Evolutionary conservation across 2,329 filamentous ascomycete genomes (phyloP), one percentile per base, ranked within the genome.

Genomic region (Clarireedia sp.): DNA sequence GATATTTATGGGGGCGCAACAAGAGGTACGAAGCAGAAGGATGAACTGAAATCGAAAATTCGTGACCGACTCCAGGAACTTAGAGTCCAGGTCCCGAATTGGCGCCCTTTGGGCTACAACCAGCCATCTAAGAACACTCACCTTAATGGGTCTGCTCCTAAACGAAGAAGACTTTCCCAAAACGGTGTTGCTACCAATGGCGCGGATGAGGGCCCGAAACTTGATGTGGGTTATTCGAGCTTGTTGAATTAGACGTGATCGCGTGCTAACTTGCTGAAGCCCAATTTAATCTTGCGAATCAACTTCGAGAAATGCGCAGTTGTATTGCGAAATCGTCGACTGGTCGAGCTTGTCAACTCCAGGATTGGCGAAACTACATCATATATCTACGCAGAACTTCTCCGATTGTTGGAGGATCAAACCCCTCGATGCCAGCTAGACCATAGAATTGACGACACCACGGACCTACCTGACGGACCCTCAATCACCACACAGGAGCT

Each of bases 251-350:
- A 44, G 45, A 50, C 41, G 47, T 40, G 24, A 52, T n/a, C 14
- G 33, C 45, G 58, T 63, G 61, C 67, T 69, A 62, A 69, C 61
- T 51, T 58, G 40, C 44, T 43, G 55, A 67, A 95, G 85, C 79
- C 82, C 49, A 80, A 87, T 56, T 75, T 90, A 60, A 78, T 91
- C 37, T 75, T 97, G 48, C 82, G 86, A 26, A 76, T 96, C 54
- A 96, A 96, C 67, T 86, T 89, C 65, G 86, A 91, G 55, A 95
- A 92, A 69, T 89, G 90, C 57, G 76, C 86, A 6, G 88, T 96
- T 9, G 84, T 88, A 49, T 76, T 96, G 60, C 88, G 92, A 55
- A 96, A 90, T 64, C 80, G 85, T 60, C 82, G 83, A 19, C 82
- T 97, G 2, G 82, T 86, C 51, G 77, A 83, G n/a, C 80, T 90